Percentiles rank a stretch among this genome's conserved stretches.
Evolutionary conservation across 257 asterid genomes (phyloP).

Genomic region (Nicotiana benthamiana): DNA sequence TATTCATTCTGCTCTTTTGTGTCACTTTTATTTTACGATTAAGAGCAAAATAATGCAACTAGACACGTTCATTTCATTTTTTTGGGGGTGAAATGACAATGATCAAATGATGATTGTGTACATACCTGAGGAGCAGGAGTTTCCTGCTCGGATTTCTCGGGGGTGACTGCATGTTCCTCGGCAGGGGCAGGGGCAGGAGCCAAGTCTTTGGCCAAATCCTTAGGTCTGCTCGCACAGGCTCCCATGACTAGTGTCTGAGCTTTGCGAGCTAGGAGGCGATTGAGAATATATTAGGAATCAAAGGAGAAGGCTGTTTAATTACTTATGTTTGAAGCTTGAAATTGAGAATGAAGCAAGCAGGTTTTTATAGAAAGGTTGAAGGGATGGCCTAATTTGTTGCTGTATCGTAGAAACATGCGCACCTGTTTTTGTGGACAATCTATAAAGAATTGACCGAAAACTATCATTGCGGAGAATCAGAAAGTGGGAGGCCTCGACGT

Average conservation of each 20-base stretch:
- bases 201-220: conserved; percentile 39
- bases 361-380: conserved; percentile 26
- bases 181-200: conserved; percentile 30
- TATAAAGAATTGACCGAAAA: neutral
- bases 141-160: conserved; percentile 31
- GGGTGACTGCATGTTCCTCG: conserved; percentile 32
- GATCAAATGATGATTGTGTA: neutral
- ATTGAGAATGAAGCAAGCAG: neutral
- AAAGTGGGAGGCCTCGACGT: conserved; percentile 18
- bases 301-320: neutral
- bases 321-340: conserved; percentile 11
- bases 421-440: conserved; percentile 23
- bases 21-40: neutral
- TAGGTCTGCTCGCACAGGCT: conserved; percentile 90
- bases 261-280: neutral
- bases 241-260: conserved; percentile 47
- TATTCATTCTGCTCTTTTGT: neutral
- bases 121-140: conserved; percentile 27
- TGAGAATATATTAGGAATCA: neutral
- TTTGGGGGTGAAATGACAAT: neutral
- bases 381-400: neutral
- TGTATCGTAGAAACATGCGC: conserved; percentile 13
- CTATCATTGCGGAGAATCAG: conserved; percentile 2
- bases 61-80: neutral
- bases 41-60: neutral